These are phyloP conservation scores for Anisodus tanguticus DNA, from an alignment of 257 asterid genomes.

Conservation along the genomic window DNA sequence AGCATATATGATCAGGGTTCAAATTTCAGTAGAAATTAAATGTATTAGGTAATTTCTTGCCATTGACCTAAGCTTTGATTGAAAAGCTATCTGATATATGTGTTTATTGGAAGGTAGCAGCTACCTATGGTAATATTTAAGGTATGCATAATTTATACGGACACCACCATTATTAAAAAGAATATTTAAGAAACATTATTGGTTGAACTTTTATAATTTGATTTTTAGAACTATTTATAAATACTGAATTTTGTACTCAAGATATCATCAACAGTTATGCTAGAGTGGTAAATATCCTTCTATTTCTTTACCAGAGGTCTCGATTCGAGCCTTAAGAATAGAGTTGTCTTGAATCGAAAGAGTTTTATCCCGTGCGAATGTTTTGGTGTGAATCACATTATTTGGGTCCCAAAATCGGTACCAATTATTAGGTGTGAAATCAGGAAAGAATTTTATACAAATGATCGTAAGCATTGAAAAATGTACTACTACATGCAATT, in stretches of 20 bases:
- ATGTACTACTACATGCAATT: neutral
- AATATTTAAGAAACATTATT: neutral
- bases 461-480: neutral
- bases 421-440: no score
- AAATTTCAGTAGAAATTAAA: neutral
- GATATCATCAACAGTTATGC: no score
- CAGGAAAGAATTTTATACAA: no score
- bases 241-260: neutral
- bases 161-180: neutral
- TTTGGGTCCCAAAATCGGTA: no score
- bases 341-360: no score
- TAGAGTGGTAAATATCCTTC: no score
- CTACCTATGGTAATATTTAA: neutral
- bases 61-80: neutral
- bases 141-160: neutral
- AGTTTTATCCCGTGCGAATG: no score
- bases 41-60: neutral
- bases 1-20: neutral
- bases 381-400: no score
- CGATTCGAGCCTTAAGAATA: no score
- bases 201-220: neutral
- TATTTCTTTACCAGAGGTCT: no score
- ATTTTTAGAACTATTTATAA: neutral
- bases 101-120: neutral
- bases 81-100: neutral